Percentiles rank a stretch among this genome's conserved stretches.
phyloP scores from a whole-genome alignment of 2,329 filamentous ascomycete species.

The Monosporascus sp. region DNA sequence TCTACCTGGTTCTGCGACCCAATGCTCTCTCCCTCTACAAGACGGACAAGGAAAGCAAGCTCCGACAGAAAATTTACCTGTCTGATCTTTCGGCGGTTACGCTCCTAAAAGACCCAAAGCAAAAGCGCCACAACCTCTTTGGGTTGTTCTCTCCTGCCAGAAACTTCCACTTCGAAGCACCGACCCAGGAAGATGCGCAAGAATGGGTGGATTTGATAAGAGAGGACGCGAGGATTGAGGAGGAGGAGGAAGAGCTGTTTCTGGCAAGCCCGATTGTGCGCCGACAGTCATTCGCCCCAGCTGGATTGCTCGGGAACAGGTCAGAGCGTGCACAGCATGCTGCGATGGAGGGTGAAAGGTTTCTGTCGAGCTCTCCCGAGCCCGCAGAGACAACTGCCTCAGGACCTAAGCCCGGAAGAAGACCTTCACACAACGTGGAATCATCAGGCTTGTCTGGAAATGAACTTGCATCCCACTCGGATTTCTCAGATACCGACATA shows the following conservation, averaged over 20 bases:
- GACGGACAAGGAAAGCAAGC: conserved; percentile 80
- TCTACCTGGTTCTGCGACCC: conserved; percentile 84
- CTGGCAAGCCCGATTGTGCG: conserved; percentile 60
- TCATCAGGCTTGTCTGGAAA: conserved; percentile 61
- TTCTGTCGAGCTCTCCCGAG: conserved; percentile 59
- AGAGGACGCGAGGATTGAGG: conserved; percentile 74
- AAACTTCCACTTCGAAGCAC: conserved; percentile 86
- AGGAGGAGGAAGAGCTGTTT: conserved; percentile 81
- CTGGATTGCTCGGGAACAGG: conserved; percentile 16
- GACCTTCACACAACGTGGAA: conserved; percentile 58
- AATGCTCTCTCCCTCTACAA: conserved; percentile 92
- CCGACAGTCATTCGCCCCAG: conserved; percentile 38
- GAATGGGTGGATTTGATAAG: conserved; percentile 85
- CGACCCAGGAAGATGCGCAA: conserved; percentile 67
- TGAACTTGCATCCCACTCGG: conserved; percentile 74
- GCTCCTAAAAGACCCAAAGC: conserved; percentile 81
- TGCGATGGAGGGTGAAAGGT: conserved; percentile 33
- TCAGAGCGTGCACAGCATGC: conserved; percentile 16
- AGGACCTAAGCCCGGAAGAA: conserved; percentile 32
- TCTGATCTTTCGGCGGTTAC: conserved; percentile 89
- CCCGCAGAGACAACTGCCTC: conserved; percentile 38
- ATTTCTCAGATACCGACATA: conserved; percentile 70
- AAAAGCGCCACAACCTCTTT: conserved; percentile 82
- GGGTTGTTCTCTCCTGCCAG: conserved; percentile 86
- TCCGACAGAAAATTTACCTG: conserved; percentile 82